phyloP scores from a whole-genome alignment of 352 stramenopile species.

The Globisporangium lucens region DNA sequence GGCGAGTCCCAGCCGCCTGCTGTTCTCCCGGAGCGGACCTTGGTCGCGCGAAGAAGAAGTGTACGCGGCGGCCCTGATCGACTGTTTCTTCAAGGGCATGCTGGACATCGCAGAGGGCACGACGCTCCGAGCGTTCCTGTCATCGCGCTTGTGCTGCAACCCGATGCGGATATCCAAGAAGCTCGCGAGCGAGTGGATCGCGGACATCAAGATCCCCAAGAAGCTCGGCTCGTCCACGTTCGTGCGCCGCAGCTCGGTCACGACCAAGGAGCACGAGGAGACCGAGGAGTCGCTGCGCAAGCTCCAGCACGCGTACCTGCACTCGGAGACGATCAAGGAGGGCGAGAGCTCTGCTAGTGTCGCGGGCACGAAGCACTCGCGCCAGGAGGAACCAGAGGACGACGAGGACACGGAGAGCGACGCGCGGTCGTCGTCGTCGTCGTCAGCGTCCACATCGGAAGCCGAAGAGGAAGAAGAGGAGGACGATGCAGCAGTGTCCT shows the following conservation, averaged over 20 bases:
- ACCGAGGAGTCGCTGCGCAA: constrained; percentile 36
- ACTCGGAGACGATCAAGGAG: constrained; percentile 17
- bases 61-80: constrained; percentile 60
- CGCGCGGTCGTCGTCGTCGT: constrained; percentile 1
- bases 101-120: constrained; percentile 60
- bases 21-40: constrained; percentile 52
- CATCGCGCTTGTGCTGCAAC: constrained; percentile 61
- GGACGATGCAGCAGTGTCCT: neutral
- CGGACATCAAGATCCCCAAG: constrained; percentile 67
- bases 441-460: neutral
- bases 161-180: constrained; percentile 81
- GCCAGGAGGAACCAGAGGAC: constrained; percentile 8
- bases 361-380: constrained; percentile 12
- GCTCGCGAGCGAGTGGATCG: constrained; percentile 64
- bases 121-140: constrained; percentile 62
- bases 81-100: constrained; percentile 64
- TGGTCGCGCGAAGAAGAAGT: constrained; percentile 72
- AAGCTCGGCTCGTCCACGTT: constrained; percentile 69
- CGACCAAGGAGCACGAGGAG: constrained; percentile 27
- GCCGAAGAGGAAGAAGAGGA: constrained; percentile 4
- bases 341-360: neutral
- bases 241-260: constrained; percentile 35
- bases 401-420: constrained; percentile 3
- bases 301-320: constrained; percentile 37
- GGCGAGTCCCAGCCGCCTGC: constrained; percentile 9